phyloP scores from a whole-genome alignment of 805 yeast genomes.

The Pichia gijzeniarum region DNA sequence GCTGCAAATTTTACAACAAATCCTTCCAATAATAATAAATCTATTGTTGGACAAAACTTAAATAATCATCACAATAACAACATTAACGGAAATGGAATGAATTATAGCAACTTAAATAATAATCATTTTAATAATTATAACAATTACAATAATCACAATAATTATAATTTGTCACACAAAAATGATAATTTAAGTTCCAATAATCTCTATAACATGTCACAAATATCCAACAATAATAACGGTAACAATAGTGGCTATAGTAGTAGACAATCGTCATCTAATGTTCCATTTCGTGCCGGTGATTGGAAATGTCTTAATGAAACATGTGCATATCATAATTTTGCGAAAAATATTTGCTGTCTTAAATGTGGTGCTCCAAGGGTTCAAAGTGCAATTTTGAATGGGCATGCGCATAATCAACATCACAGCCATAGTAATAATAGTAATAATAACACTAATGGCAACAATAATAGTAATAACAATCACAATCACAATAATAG shows the following conservation, averaged over 20 bases:
- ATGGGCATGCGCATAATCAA: conserved; percentile 27
- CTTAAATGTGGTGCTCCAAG: conserved; percentile 83
- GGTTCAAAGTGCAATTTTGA: conserved; percentile 26
- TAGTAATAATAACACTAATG: not conserved
- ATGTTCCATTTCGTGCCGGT: conserved; percentile 94
- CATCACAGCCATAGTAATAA: conserved; percentile 14
- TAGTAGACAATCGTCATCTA: conserved; percentile 27
- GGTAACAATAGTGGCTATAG: conserved; percentile 18
- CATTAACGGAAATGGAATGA: conserved; percentile 9
- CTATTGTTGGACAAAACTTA: conserved; percentile 1
- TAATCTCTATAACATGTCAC: not conserved
- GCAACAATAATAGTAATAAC: not conserved
- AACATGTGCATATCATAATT: conserved; percentile 80
- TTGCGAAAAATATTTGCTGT: conserved; percentile 84
- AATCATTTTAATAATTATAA: conserved; percentile 17
- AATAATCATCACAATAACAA: conserved; percentile 7
- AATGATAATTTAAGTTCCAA: conserved; percentile 9
- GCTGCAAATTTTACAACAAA: conserved; percentile 12
- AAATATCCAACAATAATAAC: conserved; percentile 14
- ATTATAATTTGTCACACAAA: conserved; percentile 15
- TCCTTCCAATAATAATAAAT: conserved; percentile 12
- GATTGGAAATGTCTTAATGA: conserved; percentile 90
- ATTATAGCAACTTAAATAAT: conserved; percentile 13
- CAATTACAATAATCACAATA: conserved; percentile 14
- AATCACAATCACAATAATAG: conserved; percentile 3